A percentile compares a stretch with the other conserved stretches of the same genome.
Evolutionary conservation across 2,329 filamentous ascomycete species (phyloP).

Genomic region (Capronia epimyces): DNA sequence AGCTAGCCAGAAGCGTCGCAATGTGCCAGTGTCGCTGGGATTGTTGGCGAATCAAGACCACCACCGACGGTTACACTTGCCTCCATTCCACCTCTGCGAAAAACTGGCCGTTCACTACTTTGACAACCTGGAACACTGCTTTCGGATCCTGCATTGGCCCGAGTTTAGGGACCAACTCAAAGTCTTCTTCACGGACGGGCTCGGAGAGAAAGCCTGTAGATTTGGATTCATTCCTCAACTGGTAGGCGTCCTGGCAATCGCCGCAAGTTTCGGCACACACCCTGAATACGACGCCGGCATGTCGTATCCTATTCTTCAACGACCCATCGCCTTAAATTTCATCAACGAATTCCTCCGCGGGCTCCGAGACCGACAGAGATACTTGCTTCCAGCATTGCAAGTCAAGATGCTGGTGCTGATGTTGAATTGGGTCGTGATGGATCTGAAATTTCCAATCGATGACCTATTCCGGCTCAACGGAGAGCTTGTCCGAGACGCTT

Average conservation of each 20-base stretch:
- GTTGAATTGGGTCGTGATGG: conserved; percentile 18
- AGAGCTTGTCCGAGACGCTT: conserved; percentile 22
- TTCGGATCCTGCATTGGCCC: conserved; percentile 23
- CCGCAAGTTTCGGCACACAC: conserved; percentile 19
- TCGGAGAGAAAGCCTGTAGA: conserved; percentile 11
- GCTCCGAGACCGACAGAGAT: conserved; percentile 13
- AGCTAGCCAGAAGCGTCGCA: conserved; percentile 6
- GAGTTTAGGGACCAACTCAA: conserved; percentile 20
- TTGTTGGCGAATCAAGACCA: not conserved
- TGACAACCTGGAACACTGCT: conserved; percentile 28
- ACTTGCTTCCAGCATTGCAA: conserved; percentile 21
- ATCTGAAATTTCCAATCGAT: conserved; percentile 12
- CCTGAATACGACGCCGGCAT: conserved; percentile 20
- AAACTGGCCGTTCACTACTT: conserved; percentile 24
- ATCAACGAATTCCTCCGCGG: conserved; percentile 17
- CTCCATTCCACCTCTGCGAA: conserved; percentile 19
- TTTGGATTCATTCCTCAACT: conserved; percentile 24
- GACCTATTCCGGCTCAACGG: conserved; percentile 24
- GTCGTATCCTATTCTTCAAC: conserved; percentile 13
- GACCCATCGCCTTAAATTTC: conserved; percentile 12
- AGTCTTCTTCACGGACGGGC: conserved; percentile 19
- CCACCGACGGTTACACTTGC: conserved; percentile 7
- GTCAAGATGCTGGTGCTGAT: conserved; percentile 22
- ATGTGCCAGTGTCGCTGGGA: not conserved
- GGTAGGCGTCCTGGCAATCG: conserved; percentile 22